phyloP scores from a whole-genome alignment of 345 rosid genomes.

The Dimocarpus longan region DNA sequence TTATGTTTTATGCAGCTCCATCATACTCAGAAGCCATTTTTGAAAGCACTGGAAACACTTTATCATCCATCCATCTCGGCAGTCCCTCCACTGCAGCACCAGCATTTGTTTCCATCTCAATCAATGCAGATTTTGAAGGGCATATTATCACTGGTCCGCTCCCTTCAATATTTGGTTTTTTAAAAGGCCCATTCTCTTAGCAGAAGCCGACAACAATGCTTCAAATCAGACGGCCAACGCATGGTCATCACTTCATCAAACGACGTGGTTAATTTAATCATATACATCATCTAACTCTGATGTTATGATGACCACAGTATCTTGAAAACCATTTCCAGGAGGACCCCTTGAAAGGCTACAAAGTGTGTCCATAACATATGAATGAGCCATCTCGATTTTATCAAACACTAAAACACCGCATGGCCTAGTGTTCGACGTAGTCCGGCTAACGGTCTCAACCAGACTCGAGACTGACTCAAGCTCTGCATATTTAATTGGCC shows the following conservation, averaged over 20 bases:
- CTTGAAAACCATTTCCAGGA: neutral
- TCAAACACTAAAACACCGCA: neutral
- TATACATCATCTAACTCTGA: neutral
- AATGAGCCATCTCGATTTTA: neutral
- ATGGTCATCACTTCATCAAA: neutral
- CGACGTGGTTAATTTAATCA: neutral
- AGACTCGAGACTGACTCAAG: neutral
- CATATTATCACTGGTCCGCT: neutral
- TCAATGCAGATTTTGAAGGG: constrained; percentile 4
- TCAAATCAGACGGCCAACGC: neutral
- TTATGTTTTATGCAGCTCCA: no score
- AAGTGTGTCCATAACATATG: neutral
- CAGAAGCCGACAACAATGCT: neutral
- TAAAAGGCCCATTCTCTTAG: constrained; percentile 4
- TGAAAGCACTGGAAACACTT: neutral
- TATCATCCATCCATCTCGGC: constrained; percentile 16
- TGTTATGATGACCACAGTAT: neutral
- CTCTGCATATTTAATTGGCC: neutral
- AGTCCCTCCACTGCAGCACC: neutral
- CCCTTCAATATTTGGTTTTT: no score
- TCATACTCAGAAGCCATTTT: no score
- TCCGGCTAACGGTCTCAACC: neutral
- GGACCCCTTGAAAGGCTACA: neutral
- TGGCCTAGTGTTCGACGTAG: neutral
- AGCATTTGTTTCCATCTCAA: neutral